Conservation (phyloP, 1,284 basidiomycete genomes). For the Gymnopus androsaceus region DNA sequence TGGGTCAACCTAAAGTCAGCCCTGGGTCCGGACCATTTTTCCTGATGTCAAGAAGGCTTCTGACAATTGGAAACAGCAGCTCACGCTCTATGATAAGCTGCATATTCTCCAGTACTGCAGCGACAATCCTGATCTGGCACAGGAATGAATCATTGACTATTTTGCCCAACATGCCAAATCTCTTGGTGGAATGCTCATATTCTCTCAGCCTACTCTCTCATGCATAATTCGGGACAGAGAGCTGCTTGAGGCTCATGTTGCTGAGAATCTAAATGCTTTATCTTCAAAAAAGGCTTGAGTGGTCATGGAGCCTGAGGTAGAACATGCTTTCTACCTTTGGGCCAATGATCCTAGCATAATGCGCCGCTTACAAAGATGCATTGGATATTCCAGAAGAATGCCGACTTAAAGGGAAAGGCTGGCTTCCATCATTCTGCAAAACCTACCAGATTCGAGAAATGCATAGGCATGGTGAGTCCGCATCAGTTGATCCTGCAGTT, state of each 20-base stretch:
- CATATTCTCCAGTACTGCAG: constrained; percentile 26
- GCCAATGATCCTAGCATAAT: constrained; percentile 17
- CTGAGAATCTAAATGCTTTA: constrained; percentile 24
- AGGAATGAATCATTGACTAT: constrained; percentile 26
- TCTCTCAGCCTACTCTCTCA: constrained; percentile 26
- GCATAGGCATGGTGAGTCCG: constrained; percentile 39
- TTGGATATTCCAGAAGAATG: constrained; percentile 31
- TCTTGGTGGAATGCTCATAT: constrained; percentile 21
- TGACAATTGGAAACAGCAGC: constrained; percentile 20
- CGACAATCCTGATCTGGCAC: constrained; percentile 24
- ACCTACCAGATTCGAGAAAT: constrained; percentile 32
- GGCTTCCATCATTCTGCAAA: constrained; percentile 30
- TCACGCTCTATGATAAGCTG: constrained; percentile 32
- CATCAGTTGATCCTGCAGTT: constrained; percentile 30
- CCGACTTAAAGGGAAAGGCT: constrained; percentile 27
- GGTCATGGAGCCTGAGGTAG: constrained; percentile 30
- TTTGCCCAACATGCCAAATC: constrained; percentile 21
- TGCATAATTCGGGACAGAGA: constrained; percentile 16
- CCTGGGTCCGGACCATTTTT: too few relatives aligned
- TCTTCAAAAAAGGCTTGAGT: constrained; percentile 23
- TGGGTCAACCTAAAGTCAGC: too few relatives aligned
- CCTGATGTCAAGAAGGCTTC: constrained; percentile 5
- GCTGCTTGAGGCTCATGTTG: constrained; percentile 19
- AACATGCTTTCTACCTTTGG: constrained; percentile 25
- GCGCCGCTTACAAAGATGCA: constrained; percentile 19